Evolutionary conservation across 2,329 filamentous ascomycete species (phyloP), one percentile per base, ranked within the genome.

Genomic region (Cladophialophora immunda): DNA sequence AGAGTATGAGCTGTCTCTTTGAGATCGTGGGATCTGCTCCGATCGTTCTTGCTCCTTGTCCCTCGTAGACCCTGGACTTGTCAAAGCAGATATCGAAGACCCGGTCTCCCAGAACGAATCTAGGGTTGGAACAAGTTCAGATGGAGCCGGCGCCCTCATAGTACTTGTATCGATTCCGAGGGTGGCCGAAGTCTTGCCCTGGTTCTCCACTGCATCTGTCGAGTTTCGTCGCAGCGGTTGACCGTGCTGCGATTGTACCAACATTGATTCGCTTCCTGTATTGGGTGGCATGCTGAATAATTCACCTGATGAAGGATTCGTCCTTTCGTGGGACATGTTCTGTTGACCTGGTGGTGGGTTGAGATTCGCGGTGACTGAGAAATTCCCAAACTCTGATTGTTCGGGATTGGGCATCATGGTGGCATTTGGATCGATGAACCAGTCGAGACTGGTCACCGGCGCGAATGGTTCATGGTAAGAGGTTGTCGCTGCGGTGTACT

Each of bases 381-480:
- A 11, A 34, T 19, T 17, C n/a, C 38, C 17, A 41, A 41, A 41
- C 8, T n/a, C 17, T 19, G 45, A 45, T 22, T 58, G 54, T 25
- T 62, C 38, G 3, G 29, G n/a, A 15, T 11, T 5, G 3, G 2
- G 70, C 47, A 6, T 19, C 3, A 56, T 32, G 30, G 47, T 27
- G n/a, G 62, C 19, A 45, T 11, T 68, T 8, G 45, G 45, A 19
- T 38, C 38, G n/a, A 77, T 73, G 45, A 89, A 73, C 86, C 87
- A 89, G 65, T 86, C 87, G 72, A 89, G 89, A 64, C 89, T 87
- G 68, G 81, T 81, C 66, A 86, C 86, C 1, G 87, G 88, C 2
- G 87, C 88, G 74, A 87, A 89, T 4, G 87, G 87, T 77, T 88
- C 87, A 62, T 89, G 89, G 73, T 89, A 89, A 0, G 86, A 88